Evolutionary conservation across 805 yeast species (phyloP).

Genomic region (Yarrowia hollandica): DNA sequence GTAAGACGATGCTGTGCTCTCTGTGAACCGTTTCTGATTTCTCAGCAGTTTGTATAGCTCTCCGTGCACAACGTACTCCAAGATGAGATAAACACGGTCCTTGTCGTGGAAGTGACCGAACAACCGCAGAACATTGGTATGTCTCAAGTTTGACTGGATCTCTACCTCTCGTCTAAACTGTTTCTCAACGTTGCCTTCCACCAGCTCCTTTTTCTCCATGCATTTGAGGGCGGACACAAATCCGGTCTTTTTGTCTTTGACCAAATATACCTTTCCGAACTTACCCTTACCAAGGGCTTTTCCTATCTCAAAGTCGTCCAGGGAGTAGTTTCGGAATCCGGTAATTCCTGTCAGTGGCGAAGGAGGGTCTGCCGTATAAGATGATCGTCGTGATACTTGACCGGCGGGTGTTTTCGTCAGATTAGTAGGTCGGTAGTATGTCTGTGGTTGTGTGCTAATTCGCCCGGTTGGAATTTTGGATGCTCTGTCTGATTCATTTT

Average conservation of each 20-base stretch:
- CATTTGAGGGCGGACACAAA: slow-evolving; percentile 87
- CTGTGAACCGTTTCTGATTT: slow-evolving; percentile 66
- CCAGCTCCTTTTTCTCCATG: slow-evolving; percentile 80
- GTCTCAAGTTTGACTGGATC: slow-evolving; percentile 74
- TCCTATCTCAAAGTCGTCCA: slow-evolving; percentile 82
- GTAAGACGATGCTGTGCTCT: slow-evolving; percentile 64
- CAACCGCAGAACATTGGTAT: slow-evolving; percentile 75
- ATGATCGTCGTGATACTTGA: background rate
- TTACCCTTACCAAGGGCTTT: slow-evolving; percentile 88
- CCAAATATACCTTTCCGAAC: slow-evolving; percentile 91
- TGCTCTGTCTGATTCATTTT: slow-evolving; percentile 10
- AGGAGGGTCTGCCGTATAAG: slow-evolving; percentile 1
- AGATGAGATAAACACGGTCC: slow-evolving; percentile 73
- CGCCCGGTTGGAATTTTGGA: background rate
- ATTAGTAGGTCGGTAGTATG: slow-evolving; percentile 18
- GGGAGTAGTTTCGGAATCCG: slow-evolving; percentile 41
- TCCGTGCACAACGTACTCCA: slow-evolving; percentile 84
- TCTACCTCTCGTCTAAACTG: slow-evolving; percentile 91
- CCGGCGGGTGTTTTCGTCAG: slow-evolving; percentile 11
- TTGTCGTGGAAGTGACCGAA: slow-evolving; percentile 85
- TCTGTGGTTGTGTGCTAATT: slow-evolving; percentile 16
- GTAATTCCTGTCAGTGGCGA: slow-evolving; percentile 34
- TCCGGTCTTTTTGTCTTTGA: slow-evolving; percentile 69
- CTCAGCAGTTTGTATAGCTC: slow-evolving; percentile 78
- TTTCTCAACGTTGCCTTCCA: slow-evolving; percentile 71